These are phyloP conservation scores for Lithospermum erythrorhizon DNA, from an alignment of 257 asterid genomes.

Conservation along the genomic window DNA sequence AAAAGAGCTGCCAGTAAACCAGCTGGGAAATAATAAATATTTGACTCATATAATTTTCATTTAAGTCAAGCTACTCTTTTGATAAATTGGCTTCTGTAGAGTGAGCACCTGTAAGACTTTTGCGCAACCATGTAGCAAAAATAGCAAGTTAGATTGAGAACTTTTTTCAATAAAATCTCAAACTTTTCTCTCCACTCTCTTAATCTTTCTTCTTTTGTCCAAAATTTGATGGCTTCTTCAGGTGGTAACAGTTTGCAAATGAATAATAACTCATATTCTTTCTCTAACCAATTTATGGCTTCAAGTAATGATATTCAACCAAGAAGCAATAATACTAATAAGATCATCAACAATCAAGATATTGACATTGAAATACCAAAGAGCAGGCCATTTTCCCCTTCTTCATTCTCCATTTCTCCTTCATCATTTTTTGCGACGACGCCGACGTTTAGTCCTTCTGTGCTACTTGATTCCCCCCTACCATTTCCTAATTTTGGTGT, in stretches of 20 bases:
- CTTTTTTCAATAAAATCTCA: neutral
- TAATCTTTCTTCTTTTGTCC: neutral
- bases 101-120: slow-evolving; percentile 1
- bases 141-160: neutral
- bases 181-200: neutral
- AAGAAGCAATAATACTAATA: slow-evolving; percentile 7
- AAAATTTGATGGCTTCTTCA: slow-evolving; percentile 2
- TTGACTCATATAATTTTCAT: slow-evolving; percentile 24
- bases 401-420: slow-evolving; percentile 65
- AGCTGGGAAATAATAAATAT: slow-evolving; percentile 52
- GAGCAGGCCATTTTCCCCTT: slow-evolving; percentile 37
- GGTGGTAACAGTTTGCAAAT: neutral
- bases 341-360: slow-evolving; percentile 4
- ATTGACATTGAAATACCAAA: slow-evolving; percentile 19
- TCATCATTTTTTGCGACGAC: slow-evolving; percentile 35
- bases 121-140: neutral
- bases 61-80: too few relatives aligned
- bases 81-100: slow-evolving; percentile 21
- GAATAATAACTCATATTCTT: neutral
- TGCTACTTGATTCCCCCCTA: slow-evolving; percentile 71
- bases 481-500: slow-evolving; percentile 53
- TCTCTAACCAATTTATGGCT: neutral
- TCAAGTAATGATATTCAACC: slow-evolving; percentile 1
- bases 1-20: slow-evolving; percentile 54
- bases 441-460: slow-evolving; percentile 52